Evolutionary conservation across 257 asterid genomes (phyloP).

Genomic region (Capsicum baccatum): DNA sequence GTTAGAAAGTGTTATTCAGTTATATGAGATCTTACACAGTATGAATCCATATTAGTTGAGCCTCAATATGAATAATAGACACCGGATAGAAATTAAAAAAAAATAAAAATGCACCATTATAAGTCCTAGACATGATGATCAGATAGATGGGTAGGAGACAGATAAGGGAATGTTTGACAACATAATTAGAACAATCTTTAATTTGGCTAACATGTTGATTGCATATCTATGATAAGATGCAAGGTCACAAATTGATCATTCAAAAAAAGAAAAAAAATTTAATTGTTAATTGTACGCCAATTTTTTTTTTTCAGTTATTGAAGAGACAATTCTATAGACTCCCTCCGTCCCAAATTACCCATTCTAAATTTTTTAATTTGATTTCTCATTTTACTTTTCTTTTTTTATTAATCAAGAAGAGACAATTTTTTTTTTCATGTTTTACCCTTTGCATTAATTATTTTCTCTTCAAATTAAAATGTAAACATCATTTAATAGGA

Average conservation of each 20-base stretch:
- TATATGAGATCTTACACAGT: fast-evolving
- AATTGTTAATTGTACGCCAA: neutral
- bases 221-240: conserved; percentile 7
- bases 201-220: neutral
- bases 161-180: conserved; percentile 16
- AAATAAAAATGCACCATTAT: neutral
- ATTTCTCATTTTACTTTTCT: too few species aligned
- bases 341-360: too few species aligned
- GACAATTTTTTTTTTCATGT: too few species aligned
- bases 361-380: too few species aligned
- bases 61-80: neutral
- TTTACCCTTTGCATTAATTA: too few species aligned
- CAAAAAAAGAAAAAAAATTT: neutral
- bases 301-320: neutral
- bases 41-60: neutral
- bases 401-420: too few species aligned
- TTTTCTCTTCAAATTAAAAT: too few species aligned
- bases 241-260: neutral
- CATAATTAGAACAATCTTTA: neutral
- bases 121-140: conserved; percentile 27
- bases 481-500: too few species aligned
- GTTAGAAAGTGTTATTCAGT: fast-evolving
- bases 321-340: neutral
- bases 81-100: neutral
- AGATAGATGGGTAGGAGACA: conserved; percentile 10